Evolutionary conservation across 2,329 filamentous ascomycete species (phyloP).

Genomic region (Parasarocladium wereldwijsianum): DNA sequence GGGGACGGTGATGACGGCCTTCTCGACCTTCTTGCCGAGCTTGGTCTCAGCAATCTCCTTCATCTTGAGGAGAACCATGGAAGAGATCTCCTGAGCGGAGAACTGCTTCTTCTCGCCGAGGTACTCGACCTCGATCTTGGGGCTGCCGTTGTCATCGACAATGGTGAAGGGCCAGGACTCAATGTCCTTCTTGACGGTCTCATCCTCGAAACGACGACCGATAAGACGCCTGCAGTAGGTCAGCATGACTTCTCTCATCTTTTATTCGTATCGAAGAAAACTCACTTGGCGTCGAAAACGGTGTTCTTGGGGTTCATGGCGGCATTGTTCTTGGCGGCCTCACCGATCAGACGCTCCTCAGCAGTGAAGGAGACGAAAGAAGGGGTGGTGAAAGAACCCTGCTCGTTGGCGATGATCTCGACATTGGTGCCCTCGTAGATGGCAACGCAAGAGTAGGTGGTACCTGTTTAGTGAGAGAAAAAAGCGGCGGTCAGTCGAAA

Average conservation of each 20-base stretch:
- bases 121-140: slow-evolving; percentile 90
- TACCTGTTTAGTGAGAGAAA: slow-evolving; percentile 43
- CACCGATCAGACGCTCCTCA: slow-evolving; percentile 97
- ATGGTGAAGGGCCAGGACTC: slow-evolving; percentile 99
- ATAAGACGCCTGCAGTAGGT: slow-evolving; percentile 69
- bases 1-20: slow-evolving; percentile 96
- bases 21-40: slow-evolving; percentile 96
- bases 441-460: slow-evolving; percentile 99
- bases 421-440: slow-evolving; percentile 99
- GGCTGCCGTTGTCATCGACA: slow-evolving; percentile 74
- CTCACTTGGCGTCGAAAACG: slow-evolving; percentile 97
- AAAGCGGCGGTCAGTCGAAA: slow-evolving; percentile 8
- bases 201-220: slow-evolving; percentile 87
- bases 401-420: slow-evolving; percentile 99
- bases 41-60: slow-evolving; percentile 98
- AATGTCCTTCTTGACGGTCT: slow-evolving; percentile 96
- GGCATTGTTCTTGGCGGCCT: slow-evolving; percentile 99
- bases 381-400: slow-evolving; percentile 97
- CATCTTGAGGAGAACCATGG: slow-evolving; percentile 99
- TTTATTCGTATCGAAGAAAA: slow-evolving; percentile 9
- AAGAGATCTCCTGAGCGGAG: slow-evolving; percentile 96
- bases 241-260: slow-evolving; percentile 5
- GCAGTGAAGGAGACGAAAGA: slow-evolving; percentile 99
- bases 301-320: slow-evolving; percentile 99
- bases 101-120: slow-evolving; percentile 90